Conservation (phyloP, 768 basidiomycete species). For the Tephrocybe sp. region DNA sequence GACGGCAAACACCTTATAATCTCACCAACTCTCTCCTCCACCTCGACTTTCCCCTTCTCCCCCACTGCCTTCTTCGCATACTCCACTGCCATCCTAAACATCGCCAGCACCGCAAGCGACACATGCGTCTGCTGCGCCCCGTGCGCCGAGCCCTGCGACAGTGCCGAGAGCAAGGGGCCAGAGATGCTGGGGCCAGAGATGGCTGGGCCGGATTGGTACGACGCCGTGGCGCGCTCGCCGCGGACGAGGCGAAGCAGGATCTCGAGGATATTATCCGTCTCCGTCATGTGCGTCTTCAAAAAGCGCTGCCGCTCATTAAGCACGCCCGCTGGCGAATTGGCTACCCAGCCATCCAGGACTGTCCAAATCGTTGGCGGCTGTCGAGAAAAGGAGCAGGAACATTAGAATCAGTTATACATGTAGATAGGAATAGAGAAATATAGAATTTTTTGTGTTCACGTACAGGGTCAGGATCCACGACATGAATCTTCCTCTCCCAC, state of each 20-base stretch:
- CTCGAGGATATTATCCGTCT: slow-evolving; percentile 88
- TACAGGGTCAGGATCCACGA: slow-evolving; percentile 94
- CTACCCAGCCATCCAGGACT: slow-evolving; percentile 86
- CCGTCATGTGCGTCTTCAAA: slow-evolving; percentile 82
- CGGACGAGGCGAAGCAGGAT: slow-evolving; percentile 90
- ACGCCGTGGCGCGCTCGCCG: slow-evolving; percentile 77
- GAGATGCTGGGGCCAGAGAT: slow-evolving; percentile 61
- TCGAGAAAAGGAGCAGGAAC: slow-evolving; percentile 1
- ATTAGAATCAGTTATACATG: slow-evolving; percentile 4
- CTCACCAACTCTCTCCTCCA: slow-evolving; percentile 78
- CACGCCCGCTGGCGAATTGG: slow-evolving; percentile 76
- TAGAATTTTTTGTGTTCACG: slow-evolving; percentile 26
- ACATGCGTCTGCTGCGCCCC: slow-evolving; percentile 91
- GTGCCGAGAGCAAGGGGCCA: slow-evolving; percentile 68
- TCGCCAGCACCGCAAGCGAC: slow-evolving; percentile 87
- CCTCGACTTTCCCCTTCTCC: slow-evolving; percentile 66
- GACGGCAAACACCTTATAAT: slow-evolving; percentile 88
- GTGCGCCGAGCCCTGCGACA: slow-evolving; percentile 75
- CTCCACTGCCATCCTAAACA: slow-evolving; percentile 82
- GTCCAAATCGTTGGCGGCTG: slow-evolving; percentile 92
- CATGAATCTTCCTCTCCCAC: slow-evolving; percentile 92
- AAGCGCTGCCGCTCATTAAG: slow-evolving; percentile 82
- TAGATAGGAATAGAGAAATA: background rate
- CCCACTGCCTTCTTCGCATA: slow-evolving; percentile 72
- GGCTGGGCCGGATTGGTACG: slow-evolving; percentile 59